Evolutionary conservation across 139 green algal species (phyloP), one percentile per base, ranked within the genome.

Genomic region (Chlorella sp.): DNA sequence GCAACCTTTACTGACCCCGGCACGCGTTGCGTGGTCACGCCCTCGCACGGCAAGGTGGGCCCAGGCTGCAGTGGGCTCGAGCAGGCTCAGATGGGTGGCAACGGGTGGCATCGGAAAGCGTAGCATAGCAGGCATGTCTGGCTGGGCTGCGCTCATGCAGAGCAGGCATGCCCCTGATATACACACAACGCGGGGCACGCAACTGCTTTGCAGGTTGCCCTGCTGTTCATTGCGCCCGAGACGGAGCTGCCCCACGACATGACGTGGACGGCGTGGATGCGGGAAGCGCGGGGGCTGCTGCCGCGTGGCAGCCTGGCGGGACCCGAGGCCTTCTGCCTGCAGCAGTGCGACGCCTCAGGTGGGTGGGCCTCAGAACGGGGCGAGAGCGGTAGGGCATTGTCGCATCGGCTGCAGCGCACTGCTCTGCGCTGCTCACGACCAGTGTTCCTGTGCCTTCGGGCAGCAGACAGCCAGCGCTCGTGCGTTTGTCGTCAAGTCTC

Each of bases 231-330:
- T 17, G 73, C 69, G 30, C 83, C 69, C 47, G 41, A 55, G 15
- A 60, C 51, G 23, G 51, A 76, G 11, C 39, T 86, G 69, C 81
- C 69, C 0, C 81, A 86, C 26, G 70, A 60, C 26, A 21, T 47
- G 36, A 39, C 80, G 26, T 86, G 81, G 81, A 63, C 38, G 6
- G 69, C 76, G 47, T 86, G 81, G 81, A 41, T 86, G 47, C 21
- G 70, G 13, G 32, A 86, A 36, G 56, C 70, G 26, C 68, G 28
- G 7, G 81, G 81, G 21, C 55, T 80, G 81, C 81, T 86, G 51
- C 81, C 81, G 1, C 41, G 51, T 11, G 32, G 36, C 70, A 62
- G 62, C 51, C 81, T 86, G 69, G 28, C 70, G 36, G 39, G 62
- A 28, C 30, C 34, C 2, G 34, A 71, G 67, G 81, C 70, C 26